Base-by-base conservation (phyloP, 345 rosid genomes). In the Eucalyptus tenuipes region DNA sequence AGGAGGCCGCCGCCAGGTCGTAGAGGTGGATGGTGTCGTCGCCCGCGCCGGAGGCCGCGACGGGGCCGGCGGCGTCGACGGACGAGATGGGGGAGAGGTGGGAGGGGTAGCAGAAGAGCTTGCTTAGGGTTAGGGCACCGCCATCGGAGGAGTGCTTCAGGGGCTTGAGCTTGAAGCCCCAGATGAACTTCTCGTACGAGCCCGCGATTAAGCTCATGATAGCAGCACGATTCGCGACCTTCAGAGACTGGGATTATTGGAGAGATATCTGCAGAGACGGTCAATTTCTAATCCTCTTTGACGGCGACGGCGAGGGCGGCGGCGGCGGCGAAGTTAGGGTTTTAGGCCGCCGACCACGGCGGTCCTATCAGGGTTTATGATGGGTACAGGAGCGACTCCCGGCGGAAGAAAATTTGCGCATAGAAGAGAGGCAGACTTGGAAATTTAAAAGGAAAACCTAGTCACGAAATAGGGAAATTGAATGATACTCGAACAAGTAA, bases 131-230 rank as follows among this genome's bases (percentile, higher is more conserved):
- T 37, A 95, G 94, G 90, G 92, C 61, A 44, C 42, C n/a, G n/a
- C 59, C 87, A 49, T 89, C 90, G 37, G 87, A 22, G 55, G 89
- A 85, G 29, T 66, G 85, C 68, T 87, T 91, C 20, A 89, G 52
- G 31, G 98, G 96, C 88, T 95, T 96, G 79, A 97, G 95, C 91
- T 92, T 96, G 94, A 94, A 97, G 13, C 98, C 98, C 98, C 97
- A 96, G 13, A 97, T 94, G 93, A 92, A 96, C 89, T 94, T 94
- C 93, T 97, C 99, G 90, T 97, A 96, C 22, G 99, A 96, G 12
- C 99, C 99, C 61, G 99, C 98, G 50, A 97, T 93, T 44, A 97
- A 88, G 84, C 95, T 94, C 99, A 95, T 96, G 87, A 59, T 59
- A 29, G n/a, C 68, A 59, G 1, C 68, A 59, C 31, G 31, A 59